phyloP scores from a whole-genome alignment of 306 rosid species.

The Vigna nakashimae region DNA sequence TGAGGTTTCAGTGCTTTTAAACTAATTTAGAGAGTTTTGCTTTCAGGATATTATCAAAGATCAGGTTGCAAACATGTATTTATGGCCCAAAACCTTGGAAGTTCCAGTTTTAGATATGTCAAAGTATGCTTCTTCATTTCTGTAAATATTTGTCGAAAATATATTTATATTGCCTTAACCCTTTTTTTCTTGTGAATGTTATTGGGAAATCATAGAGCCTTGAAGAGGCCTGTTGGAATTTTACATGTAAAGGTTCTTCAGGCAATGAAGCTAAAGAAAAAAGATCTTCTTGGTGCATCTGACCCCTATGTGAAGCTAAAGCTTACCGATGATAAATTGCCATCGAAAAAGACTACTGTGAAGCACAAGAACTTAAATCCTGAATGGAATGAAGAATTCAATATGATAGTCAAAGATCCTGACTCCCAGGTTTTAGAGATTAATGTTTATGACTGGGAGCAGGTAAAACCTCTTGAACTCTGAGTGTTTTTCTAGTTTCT shows the following conservation, averaged over 20 bases:
- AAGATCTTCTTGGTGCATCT: conserved; percentile 87
- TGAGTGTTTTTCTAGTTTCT: conserved; percentile 30
- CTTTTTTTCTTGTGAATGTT: conserved; percentile 41
- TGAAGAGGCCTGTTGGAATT: conserved; percentile 86
- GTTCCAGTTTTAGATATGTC: conserved; percentile 74
- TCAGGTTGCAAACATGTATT: conserved; percentile 89
- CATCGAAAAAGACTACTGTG: conserved; percentile 85
- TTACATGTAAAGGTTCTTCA: conserved; percentile 78
- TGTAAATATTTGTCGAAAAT: conserved; percentile 12
- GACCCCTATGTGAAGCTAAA: conserved; percentile 91
- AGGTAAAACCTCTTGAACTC: conserved; percentile 54
- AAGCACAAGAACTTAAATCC: conserved; percentile 92
- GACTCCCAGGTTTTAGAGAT: conserved; percentile 71
- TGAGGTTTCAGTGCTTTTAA: conserved; percentile 30
- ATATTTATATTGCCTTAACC: conserved; percentile 32
- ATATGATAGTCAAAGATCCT: conserved; percentile 77
- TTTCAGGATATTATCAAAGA: conserved; percentile 80
- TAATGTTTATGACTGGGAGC: conserved; percentile 85
- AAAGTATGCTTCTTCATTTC: conserved; percentile 60
- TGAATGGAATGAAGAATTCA: conserved; percentile 95
- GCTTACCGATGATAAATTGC: conserved; percentile 75
- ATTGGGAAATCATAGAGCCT: conserved; percentile 63
- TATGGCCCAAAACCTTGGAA: conserved; percentile 94
- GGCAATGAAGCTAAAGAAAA: conserved; percentile 78
- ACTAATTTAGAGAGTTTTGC: conserved; percentile 41